Evolutionary conservation across 1,284 basidiomycete genomes (phyloP), one percentile per base, ranked within the genome.

Genomic region (Cutaneotrichosporon mucoides): DNA sequence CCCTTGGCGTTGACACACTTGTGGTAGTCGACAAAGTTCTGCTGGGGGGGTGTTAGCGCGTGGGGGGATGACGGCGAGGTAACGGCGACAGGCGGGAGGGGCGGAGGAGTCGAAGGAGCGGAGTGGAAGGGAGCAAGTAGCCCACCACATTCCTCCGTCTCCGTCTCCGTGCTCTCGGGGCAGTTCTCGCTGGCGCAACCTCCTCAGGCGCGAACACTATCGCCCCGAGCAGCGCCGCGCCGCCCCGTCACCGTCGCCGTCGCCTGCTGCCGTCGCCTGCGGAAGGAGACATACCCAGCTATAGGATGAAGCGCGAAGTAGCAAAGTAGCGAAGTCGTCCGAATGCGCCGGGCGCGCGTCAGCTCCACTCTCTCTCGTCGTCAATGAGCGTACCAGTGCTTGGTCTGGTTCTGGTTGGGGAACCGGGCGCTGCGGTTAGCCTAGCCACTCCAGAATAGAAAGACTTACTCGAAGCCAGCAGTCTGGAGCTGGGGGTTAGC

Each of bases 11-110:
- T 83, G 72, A 98, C 82, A 79, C 96, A 99, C 81, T 95, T 96
- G 87, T 92, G 91, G 84, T 95, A 96, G 81, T 99, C 92, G 62
- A 89, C 88, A 80, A 92, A 97, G 82, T 93, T 94, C 82, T 97
- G 94, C 87, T 88, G 91, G 79, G 88, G 43, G 57, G 48, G 62
- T 59, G 52, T 59, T 43, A 55, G 43, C 4, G 11, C 6, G 37
- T 53, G 12, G n/a, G n/a, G 42, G 42, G 42, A 44, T 12, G 43
- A 13, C 33, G 12, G 42, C 2, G 15, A 13, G 12, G 42, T 24
- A 42, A 16, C 24, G 24, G 24, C 2, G 24, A 24, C 24, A n/a
- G n/a, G n/a, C n/a, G n/a, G n/a, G n/a, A n/a, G 24, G 3, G 24
- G 24, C 24, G 24, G 24, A 24, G 24, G 24, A 24, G 24, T n/a